Base-by-base conservation (phyloP, 2,329 filamentous ascomycete species). In the Lomentospora prolificans region DNA sequence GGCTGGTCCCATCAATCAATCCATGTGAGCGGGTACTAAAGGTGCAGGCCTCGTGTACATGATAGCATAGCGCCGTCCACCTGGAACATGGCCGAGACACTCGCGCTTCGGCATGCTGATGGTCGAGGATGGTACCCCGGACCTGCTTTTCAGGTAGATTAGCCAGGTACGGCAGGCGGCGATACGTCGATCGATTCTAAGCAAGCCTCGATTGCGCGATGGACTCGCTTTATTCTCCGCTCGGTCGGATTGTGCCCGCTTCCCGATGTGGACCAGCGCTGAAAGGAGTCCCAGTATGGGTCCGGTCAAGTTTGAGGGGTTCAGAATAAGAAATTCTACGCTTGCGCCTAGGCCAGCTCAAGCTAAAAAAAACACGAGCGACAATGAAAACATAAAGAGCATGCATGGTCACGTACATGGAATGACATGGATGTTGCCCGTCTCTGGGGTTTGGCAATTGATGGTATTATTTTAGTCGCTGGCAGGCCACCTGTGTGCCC, bases 71-170 rank as follows among this genome's bases (percentile, higher is more conserved):
- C 25, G n/a, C 28, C 24, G n/a, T 30, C 48, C 48, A n/a, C 48
- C 22, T 51, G 48, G 48, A 31, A 51, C 48, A 51, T 14, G 48
- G 48, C 25, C 25, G 48, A 51, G 48, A 51, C 48, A 51, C 24
- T 48, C 44, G 17, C 22, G 44, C 44, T 25, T 14, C 14, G 22
- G 7, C 44, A 22, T 22, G 6, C 22, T 22, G 2, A 19, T 3
- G 22, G 44, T 48, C 44, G 44, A 48, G 22, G 44, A 14, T 19
- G 8, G 44, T 48, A 48, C 44, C 44, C 5, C 44, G 22, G 14
- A 48, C 44, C 44, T 48, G 44, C 44, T 48, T 25, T 48, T 48
- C 22, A 48, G 24, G 44, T 48, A 48, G 44, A 48, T 48, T 48
- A 25, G 8, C 22, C 22, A 48, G 44, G 44, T 22, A 48, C 44